Percentiles rank a stretch among this genome's conserved stretches.
Conservation (phyloP, 2,329 filamentous ascomycete species). For the Pestalotiopsis sp. region DNA sequence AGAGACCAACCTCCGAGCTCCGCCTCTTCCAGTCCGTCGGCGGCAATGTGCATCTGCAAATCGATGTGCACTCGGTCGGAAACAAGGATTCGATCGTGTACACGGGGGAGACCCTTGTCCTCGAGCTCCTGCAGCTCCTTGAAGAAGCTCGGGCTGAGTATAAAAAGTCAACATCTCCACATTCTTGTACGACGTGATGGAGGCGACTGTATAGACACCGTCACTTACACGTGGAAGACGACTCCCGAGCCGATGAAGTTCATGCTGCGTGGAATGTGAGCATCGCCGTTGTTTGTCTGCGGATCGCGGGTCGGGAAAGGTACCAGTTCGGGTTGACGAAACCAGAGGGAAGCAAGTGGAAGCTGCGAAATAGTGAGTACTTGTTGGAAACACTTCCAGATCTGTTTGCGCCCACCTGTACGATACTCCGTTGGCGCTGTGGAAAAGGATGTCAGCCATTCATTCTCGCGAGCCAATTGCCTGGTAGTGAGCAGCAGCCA, state of each 20-base stretch:
- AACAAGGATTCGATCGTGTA: conserved; percentile 62
- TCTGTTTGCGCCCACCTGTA: conserved; percentile 11
- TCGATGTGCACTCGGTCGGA: conserved; percentile 65
- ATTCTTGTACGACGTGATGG: not conserved
- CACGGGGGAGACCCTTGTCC: conserved; percentile 58
- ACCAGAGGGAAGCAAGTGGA: conserved; percentile 53
- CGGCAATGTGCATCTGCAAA: conserved; percentile 64
- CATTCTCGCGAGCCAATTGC: not conserved
- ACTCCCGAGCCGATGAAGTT: conserved; percentile 76
- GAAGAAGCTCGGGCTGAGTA: conserved; percentile 58
- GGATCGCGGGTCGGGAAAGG: not conserved
- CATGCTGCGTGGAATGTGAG: conserved; percentile 33
- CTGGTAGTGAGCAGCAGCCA: not conserved
- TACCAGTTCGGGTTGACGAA: conserved; percentile 68
- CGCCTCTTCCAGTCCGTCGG: conserved; percentile 69
- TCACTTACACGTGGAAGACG: conserved; percentile 34
- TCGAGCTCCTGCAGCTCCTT: conserved; percentile 64
- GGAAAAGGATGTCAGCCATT: not conserved
- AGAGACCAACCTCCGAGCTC: conserved; percentile 39
- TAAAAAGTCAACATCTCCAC: not conserved
- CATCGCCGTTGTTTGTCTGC: not conserved
- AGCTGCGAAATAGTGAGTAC: conserved; percentile 8
- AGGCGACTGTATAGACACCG: not conserved
- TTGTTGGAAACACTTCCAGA: not conserved
- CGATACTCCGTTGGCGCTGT: conserved; percentile 17